These are phyloP conservation scores for Lignosus rhinocerotis DNA, from an alignment of 1,284 basidiomycete species.

Conservation along the genomic window DNA sequence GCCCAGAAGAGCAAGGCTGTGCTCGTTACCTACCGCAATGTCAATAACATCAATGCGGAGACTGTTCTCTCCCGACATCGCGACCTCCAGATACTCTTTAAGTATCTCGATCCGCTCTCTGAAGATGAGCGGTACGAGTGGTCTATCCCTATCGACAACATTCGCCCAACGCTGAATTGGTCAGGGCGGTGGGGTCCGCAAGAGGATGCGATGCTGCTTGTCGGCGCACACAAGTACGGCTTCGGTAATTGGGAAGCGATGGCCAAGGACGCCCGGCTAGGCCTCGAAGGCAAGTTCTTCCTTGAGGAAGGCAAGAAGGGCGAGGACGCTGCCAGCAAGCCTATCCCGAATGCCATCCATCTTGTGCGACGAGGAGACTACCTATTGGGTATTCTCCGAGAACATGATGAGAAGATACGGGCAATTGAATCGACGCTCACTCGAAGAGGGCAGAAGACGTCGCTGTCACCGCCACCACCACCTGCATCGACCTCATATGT, in stretches of 20 bases:
- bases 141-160: conserved; percentile 88
- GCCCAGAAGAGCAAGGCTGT: conserved; percentile 95
- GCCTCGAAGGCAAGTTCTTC: conserved; percentile 93
- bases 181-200: conserved; percentile 92
- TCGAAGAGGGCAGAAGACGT: conserved; percentile 65
- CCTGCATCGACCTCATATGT: conserved; percentile 65
- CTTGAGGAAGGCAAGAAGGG: conserved; percentile 95
- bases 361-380: conserved; percentile 97
- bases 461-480: conserved; percentile 72
- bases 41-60: conserved; percentile 96
- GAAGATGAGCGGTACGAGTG: conserved; percentile 76
- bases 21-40: conserved; percentile 86
- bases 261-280: conserved; percentile 83
- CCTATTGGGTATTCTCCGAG: conserved; percentile 84
- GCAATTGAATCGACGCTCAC: conserved; percentile 77
- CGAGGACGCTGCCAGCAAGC: conserved; percentile 75
- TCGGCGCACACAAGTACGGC: conserved; percentile 92
- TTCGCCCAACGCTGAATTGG: conserved; percentile 95
- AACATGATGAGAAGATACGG: conserved; percentile 90
- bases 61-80: conserved; percentile 90
- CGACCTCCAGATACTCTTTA: conserved; percentile 88
- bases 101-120: conserved; percentile 69
- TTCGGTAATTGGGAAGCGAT: conserved; percentile 98
- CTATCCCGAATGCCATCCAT: conserved; percentile 95
- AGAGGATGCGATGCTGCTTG: conserved; percentile 92